Conservation (phyloP, 2,329 filamentous ascomycete species). For the Ciborinia camelliae region DNA sequence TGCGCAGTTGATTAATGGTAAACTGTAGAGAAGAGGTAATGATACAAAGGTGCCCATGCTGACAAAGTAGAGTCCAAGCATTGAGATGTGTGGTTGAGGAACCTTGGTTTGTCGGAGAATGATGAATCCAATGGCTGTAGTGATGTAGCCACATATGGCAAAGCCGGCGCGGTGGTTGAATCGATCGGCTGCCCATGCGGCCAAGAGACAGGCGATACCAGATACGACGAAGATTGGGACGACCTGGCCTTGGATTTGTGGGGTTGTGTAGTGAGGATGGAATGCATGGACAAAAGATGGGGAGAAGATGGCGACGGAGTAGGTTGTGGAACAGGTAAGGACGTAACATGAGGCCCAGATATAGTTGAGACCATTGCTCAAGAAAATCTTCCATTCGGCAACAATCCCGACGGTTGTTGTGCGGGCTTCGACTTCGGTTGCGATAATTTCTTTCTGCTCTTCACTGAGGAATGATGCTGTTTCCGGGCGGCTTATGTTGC, state of each 20-base stretch:
- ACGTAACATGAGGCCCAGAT: slow-evolving; percentile 41
- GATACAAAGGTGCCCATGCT: slow-evolving; percentile 59
- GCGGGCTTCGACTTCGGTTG: slow-evolving; percentile 34
- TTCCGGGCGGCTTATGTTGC: slow-evolving; percentile 21
- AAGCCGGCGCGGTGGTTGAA: slow-evolving; percentile 40
- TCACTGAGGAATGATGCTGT: slow-evolving; percentile 30
- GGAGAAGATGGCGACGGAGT: slow-evolving; percentile 48
- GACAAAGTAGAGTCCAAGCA: slow-evolving; percentile 64
- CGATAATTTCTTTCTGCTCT: slow-evolving; percentile 41
- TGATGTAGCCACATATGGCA: slow-evolving; percentile 34
- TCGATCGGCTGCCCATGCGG: slow-evolving; percentile 39
- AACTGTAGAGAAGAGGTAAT: slow-evolving; percentile 61
- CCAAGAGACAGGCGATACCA: slow-evolving; percentile 36
- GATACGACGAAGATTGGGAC: slow-evolving; percentile 42
- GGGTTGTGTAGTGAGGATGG: slow-evolving; percentile 64
- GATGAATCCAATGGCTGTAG: slow-evolving; percentile 38
- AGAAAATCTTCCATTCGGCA: slow-evolving; percentile 53
- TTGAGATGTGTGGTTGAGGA: slow-evolving; percentile 14
- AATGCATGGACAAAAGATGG: slow-evolving; percentile 63
- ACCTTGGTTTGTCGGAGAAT: slow-evolving; percentile 38
- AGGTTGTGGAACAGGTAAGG: slow-evolving; percentile 51
- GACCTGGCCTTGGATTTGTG: slow-evolving; percentile 50
- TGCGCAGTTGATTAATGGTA: slow-evolving; percentile 63
- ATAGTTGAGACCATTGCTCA: slow-evolving; percentile 60
- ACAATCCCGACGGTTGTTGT: slow-evolving; percentile 64